Conservation (phyloP, 1,139 yeast species). For the Sugiyamaella castrensis region DNA sequence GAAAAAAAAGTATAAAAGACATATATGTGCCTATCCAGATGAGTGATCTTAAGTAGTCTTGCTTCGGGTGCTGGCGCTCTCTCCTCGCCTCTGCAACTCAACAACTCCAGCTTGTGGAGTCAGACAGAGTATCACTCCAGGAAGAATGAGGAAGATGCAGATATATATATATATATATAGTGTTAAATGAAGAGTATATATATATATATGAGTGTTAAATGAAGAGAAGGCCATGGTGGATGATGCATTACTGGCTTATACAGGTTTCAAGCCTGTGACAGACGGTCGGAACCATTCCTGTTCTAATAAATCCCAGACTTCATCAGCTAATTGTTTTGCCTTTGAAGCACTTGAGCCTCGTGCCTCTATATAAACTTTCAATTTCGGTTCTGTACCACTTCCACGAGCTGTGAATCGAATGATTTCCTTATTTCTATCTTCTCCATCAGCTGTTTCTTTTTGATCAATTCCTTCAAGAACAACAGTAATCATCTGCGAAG, state of each 20-base stretch:
- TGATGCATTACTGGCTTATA: neutral
- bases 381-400: conserved; percentile 94
- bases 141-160: no score
- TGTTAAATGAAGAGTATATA: no score
- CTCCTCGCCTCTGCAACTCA: no score
- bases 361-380: conserved; percentile 90
- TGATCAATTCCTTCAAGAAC: conserved; percentile 25
- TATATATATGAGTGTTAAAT: no score
- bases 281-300: conserved; percentile 37
- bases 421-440: conserved; percentile 17
- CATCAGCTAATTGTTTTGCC: conserved; percentile 53
- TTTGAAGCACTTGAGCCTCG: conserved; percentile 44
- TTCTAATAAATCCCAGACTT: conserved; percentile 64
- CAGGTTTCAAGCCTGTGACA: conserved; percentile 23
- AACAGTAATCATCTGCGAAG: conserved; percentile 85
- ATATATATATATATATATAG: no score
- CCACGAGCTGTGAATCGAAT: conserved; percentile 87
- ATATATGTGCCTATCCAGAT: no score
- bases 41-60: no score
- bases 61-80: no score
- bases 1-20: no score
- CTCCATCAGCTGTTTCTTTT: neutral
- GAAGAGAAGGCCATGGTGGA: no score
- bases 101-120: no score
- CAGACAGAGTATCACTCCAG: no score